phyloP scores from a whole-genome alignment of 257 asterid species.

The Solanum arcanum region DNA sequence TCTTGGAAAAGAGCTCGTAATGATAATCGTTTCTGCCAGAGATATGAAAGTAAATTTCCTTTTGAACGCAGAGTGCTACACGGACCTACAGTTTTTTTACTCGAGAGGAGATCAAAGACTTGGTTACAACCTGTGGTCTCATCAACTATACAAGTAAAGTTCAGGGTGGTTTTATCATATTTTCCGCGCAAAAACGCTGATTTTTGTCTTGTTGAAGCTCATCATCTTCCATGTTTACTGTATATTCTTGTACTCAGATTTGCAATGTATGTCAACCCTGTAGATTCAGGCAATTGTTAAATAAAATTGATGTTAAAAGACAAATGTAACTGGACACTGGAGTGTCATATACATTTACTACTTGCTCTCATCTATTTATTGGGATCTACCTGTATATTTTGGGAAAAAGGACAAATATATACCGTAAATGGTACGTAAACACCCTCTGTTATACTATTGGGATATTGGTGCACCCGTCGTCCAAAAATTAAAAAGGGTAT shows the following conservation, averaged over 20 bases:
- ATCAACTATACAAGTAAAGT: conserved; percentile 53
- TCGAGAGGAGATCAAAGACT: conserved; percentile 75
- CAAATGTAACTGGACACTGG: background rate
- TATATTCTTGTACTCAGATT: background rate
- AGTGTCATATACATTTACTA: background rate
- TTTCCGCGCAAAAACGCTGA: conserved; percentile 84
- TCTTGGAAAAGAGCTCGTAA: background rate
- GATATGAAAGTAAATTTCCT: background rate
- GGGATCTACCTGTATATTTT: background rate
- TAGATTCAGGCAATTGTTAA: background rate
- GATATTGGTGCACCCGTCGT: too few species aligned
- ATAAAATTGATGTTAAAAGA: background rate
- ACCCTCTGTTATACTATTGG: too few species aligned
- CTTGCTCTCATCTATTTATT: background rate
- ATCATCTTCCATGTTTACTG: background rate
- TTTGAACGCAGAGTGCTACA: conserved; percentile 24
- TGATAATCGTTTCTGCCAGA: background rate
- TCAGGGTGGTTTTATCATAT: conserved; percentile 68
- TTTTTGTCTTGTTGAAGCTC: background rate
- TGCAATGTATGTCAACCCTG: background rate
- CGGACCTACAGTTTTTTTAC: conserved; percentile 46
- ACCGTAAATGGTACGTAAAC: too few species aligned
- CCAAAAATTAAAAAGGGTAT: too few species aligned
- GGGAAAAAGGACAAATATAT: too few species aligned
- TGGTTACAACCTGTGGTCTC: conserved; percentile 73